Evolutionary conservation across 495 filamentous ascomycete genomes (phyloP).

Genomic region (Geoglossum glabrum): DNA sequence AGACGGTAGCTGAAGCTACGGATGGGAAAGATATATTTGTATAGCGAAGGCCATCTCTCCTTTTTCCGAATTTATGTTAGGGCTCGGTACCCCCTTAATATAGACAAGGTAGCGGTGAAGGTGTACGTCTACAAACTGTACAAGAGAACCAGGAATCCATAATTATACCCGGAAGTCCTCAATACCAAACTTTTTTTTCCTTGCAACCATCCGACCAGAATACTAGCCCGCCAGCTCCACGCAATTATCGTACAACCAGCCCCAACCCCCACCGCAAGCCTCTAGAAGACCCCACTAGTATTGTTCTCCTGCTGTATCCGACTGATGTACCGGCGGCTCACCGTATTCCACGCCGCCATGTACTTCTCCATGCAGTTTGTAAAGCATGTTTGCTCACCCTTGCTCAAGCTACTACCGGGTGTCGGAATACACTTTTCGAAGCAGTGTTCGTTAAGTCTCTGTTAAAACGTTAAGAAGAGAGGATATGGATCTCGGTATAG

Average conservation of each 20-base stretch:
- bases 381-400: slow-evolving; percentile 55
- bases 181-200: background rate
- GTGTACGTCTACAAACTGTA: background rate
- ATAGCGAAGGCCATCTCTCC: background rate
- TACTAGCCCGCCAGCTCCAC: background rate
- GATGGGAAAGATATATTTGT: background rate
- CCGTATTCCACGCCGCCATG: slow-evolving; percentile 77
- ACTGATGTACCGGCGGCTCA: slow-evolving; percentile 52
- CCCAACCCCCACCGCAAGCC: background rate
- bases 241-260: background rate
- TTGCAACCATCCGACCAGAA: background rate
- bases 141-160: background rate
- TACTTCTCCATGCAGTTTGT: slow-evolving; percentile 94
- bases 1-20: background rate
- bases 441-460: slow-evolving; percentile 97
- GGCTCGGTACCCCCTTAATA: background rate
- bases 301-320: slow-evolving; percentile 42
- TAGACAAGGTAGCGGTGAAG: background rate
- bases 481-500: too few relatives aligned
- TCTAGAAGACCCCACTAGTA: background rate
- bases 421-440: slow-evolving; percentile 83
- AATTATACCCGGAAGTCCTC: background rate
- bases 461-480: background rate
- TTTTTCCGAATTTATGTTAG: background rate
- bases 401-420: slow-evolving; percentile 56